Evolutionary conservation across 495 filamentous ascomycete genomes (phyloP).

Genomic region (Podospora pseudoanserina): DNA sequence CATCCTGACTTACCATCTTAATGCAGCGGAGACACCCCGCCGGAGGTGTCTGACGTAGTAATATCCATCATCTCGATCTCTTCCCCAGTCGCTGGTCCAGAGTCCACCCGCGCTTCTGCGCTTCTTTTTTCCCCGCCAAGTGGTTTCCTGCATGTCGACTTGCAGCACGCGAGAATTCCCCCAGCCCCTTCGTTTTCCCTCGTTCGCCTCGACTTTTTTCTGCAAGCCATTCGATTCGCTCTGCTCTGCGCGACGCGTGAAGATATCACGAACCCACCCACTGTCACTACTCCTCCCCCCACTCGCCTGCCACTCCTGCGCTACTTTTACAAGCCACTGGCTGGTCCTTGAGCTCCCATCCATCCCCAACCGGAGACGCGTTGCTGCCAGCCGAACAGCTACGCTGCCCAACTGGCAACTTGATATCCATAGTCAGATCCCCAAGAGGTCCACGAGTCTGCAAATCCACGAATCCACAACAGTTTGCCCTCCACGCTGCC

Average conservation of each 20-base stretch:
- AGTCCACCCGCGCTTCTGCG: not conserved
- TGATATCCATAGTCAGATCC: not conserved
- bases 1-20: not conserved
- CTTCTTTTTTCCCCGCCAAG: slow-evolving; percentile 6
- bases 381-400: slow-evolving; percentile 15
- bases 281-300: slow-evolving; percentile 8
- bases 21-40: slow-evolving; percentile 1
- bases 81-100: not conserved
- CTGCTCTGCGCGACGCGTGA: slow-evolving; percentile 16
- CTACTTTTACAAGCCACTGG: slow-evolving; percentile 12
- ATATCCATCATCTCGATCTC: not conserved
- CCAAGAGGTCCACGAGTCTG: slow-evolving; percentile 3
- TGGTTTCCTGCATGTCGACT: slow-evolving; percentile 14
- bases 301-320: slow-evolving; percentile 3
- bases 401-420: slow-evolving; percentile 10
- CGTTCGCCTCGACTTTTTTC: slow-evolving; percentile 18
- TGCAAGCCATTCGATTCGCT: slow-evolving; percentile 21
- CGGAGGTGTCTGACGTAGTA: not conserved
- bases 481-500: slow-evolving; percentile 10
- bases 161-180: slow-evolving; percentile 8
- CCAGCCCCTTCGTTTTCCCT: slow-evolving; percentile 33
- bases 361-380: slow-evolving; percentile 13
- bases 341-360: not conserved
- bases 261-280: slow-evolving; percentile 4
- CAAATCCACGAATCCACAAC: slow-evolving; percentile 11